Base-by-base conservation (phyloP, 176 grass and related monocot species). In the Carex cristatella region DNA sequence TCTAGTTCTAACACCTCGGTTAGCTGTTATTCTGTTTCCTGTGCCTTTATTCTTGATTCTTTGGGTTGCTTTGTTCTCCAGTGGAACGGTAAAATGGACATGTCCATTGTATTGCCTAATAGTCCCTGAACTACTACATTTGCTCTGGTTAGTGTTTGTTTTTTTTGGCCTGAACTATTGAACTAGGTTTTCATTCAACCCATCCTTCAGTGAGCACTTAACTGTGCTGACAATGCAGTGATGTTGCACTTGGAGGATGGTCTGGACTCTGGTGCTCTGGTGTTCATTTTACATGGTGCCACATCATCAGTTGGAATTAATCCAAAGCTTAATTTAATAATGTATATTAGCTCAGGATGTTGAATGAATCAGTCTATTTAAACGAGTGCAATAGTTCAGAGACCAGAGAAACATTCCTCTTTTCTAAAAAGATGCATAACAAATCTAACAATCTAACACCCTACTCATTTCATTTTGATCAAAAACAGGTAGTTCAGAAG, bases 401-500 rank as follows among this genome's bases (percentile, higher is more conserved):
- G 4, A 70, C 0, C 15, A 44, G 14, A 10, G 7, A 18, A 46
- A 18, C 68, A 71, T 71, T 38, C 30, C 10, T 35, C 28, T 32
- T 70, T 42, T 7, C 15, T 70, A 18, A 18, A 18, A 3, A 14
- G 5, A 31, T 77, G 72, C 73, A 55, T 56, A 5, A 10, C 48
- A 57, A 78, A 33, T 78, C 49, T 16, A 57, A 77, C 23, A 53
- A 32, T 77, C 49, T 32, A 56, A 78, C 13, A 54, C 8, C 62
- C 42, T 35, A 69, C 7, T 16, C 23, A 49, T 73, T 75, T 67
- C 16, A 35, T 10, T 88, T 44, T 30, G 12, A 56, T 18, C 38
- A 68, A 79, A 87, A 87, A 84, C 83, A 98, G 95, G 95, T 91
- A 54, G 95, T 94, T 68, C 93, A 95, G 73, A 95, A 98, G 88